phyloP scores from a whole-genome alignment of 108 stramenopile species.

The Discostella stelligeroides region DNA sequence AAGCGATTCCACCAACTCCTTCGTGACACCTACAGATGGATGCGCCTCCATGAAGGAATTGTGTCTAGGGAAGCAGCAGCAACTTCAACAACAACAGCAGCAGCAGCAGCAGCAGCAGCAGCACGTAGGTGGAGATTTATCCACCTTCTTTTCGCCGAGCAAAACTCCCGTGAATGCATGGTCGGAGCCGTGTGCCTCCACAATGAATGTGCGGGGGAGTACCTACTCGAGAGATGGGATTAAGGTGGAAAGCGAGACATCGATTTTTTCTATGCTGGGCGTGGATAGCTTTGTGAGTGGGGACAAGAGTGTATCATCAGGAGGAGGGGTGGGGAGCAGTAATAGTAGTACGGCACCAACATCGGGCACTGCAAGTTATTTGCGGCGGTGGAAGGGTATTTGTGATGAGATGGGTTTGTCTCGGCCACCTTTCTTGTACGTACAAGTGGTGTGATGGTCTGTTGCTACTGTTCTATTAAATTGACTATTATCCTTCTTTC shows the following conservation, averaged over 20 bases:
- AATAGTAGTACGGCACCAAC: too few relatives aligned
- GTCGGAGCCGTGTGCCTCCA: slow-evolving; percentile 45
- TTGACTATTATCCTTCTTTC: too few relatives aligned
- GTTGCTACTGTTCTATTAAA: background rate
- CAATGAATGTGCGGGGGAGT: slow-evolving; percentile 38
- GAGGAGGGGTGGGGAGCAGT: too few relatives aligned
- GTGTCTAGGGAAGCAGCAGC: background rate
- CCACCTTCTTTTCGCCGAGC: background rate
- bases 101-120: background rate
- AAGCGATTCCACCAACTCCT: background rate
- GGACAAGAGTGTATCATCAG: slow-evolving; percentile 1
- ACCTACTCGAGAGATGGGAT: slow-evolving; percentile 32
- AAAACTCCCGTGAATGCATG: slow-evolving; percentile 35
- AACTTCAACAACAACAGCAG: background rate
- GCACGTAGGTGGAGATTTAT: too few relatives aligned
- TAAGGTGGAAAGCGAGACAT: slow-evolving; percentile 31
- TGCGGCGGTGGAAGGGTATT: slow-evolving; percentile 34
- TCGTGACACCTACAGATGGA: background rate
- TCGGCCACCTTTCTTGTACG: slow-evolving; percentile 43
- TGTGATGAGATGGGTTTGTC: slow-evolving; percentile 32
- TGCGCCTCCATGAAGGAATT: background rate
- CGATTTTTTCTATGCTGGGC: slow-evolving; percentile 49
- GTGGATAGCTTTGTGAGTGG: slow-evolving; percentile 50
- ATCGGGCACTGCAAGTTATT: slow-evolving; percentile 25
- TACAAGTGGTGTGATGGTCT: too few relatives aligned